phyloP scores from a whole-genome alignment of 257 asterid species.

The Primulina tabacum region DNA sequence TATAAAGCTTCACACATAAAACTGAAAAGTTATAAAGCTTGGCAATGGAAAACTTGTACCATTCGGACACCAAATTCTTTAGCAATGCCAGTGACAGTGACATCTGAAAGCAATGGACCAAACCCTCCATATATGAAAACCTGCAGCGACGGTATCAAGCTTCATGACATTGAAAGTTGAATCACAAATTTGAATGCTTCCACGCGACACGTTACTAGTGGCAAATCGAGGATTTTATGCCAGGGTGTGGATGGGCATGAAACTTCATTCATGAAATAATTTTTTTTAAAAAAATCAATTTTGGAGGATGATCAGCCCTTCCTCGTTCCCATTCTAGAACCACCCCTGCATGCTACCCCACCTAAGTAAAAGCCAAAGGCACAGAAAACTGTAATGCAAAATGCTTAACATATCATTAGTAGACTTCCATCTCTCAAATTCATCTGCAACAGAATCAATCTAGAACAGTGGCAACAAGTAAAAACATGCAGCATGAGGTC shows the following conservation, averaged over 20 bases:
- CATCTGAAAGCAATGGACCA: slow-evolving; percentile 90
- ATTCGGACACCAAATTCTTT: slow-evolving; percentile 93
- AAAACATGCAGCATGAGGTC: slow-evolving; percentile 11
- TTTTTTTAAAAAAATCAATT: too few species aligned
- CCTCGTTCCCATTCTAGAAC: background rate
- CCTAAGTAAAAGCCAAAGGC: background rate
- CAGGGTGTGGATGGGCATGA: background rate
- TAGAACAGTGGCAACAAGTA: slow-evolving; percentile 28
- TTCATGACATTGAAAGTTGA: slow-evolving; percentile 8
- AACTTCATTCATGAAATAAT: background rate
- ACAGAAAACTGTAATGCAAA: slow-evolving; percentile 5
- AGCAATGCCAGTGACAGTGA: slow-evolving; percentile 86
- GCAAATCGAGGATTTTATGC: background rate
- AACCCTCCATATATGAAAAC: slow-evolving; percentile 86
- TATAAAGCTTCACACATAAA: background rate
- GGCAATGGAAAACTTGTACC: slow-evolving; percentile 36
- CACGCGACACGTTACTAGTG: background rate
- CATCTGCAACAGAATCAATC: slow-evolving; percentile 94
- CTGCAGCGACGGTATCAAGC: slow-evolving; percentile 31
- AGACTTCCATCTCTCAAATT: slow-evolving; percentile 73
- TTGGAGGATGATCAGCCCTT: background rate
- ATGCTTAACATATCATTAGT: slow-evolving; percentile 66
- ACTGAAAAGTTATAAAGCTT: background rate
- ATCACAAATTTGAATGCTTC: slow-evolving; percentile 7
- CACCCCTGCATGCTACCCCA: background rate